A percentile compares a stretch with the other conserved stretches of the same genome.
Evolutionary conservation across 257 asterid species (phyloP).

Genomic region (Solanum infundibuliforme): DNA sequence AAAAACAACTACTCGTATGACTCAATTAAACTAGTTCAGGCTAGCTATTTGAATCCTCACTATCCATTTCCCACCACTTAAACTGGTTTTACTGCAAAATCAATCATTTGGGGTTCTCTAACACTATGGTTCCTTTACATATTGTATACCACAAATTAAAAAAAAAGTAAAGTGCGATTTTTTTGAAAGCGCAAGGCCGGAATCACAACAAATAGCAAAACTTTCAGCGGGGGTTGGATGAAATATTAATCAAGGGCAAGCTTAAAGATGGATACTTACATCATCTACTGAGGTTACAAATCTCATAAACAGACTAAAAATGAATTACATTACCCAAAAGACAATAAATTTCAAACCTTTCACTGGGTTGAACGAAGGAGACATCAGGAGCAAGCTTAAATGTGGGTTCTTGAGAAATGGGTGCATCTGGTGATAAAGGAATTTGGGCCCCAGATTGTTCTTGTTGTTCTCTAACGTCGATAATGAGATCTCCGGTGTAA

Average conservation of each 20-base stretch:
- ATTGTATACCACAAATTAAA: background rate
- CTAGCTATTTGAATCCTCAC: background rate
- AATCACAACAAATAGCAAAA: conserved; percentile 10
- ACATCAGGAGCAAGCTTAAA: conserved; percentile 89
- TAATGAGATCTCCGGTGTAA: conserved; percentile 93
- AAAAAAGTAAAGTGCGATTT: background rate
- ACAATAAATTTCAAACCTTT: conserved; percentile 31
- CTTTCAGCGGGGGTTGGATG: conserved; percentile 69
- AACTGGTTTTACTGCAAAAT: background rate
- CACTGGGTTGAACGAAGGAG: conserved; percentile 76
- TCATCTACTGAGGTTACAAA: background rate
- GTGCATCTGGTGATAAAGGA: conserved; percentile 48
- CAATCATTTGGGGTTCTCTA: background rate
- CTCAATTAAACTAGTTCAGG: background rate
- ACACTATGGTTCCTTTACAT: background rate
- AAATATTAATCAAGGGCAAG: conserved; percentile 79
- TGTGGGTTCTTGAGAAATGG: conserved; percentile 55
- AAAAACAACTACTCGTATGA: background rate
- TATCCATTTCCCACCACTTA: background rate
- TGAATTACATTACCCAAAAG: background rate
- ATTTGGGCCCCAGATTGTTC: conserved; percentile 30
- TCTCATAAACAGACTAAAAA: background rate
- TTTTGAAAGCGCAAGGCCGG: background rate
- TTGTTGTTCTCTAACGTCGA: conserved; percentile 62
- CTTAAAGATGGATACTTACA: conserved; percentile 48